Conservation (phyloP, 2,329 filamentous ascomycete genomes). For the Xylariaceae sp. region DNA sequence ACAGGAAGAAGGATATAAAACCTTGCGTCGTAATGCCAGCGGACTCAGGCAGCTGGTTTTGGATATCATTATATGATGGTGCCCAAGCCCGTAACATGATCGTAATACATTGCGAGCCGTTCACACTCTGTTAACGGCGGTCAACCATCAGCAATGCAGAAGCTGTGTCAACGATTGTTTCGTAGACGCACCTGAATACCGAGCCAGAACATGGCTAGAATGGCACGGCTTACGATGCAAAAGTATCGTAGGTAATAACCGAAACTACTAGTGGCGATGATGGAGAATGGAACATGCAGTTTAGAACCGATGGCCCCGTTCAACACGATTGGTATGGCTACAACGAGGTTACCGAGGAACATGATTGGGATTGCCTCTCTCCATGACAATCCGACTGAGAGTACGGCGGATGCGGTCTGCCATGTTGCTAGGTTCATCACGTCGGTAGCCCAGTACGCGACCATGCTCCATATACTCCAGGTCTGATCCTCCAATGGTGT, state of each 20-base stretch:
- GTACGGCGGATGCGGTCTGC: conserved; percentile 44
- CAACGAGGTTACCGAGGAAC: conserved; percentile 65
- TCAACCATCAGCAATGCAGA: neutral
- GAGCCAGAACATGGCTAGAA: conserved; percentile 62
- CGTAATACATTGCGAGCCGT: conserved; percentile 52
- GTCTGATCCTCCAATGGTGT: conserved; percentile 46
- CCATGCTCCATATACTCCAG: conserved; percentile 45
- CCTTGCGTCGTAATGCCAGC: conserved; percentile 62
- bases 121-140: conserved; percentile 13
- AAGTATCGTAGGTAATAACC: conserved; percentile 52
- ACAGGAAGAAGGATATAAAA: conserved; percentile 56
- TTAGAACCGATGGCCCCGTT: conserved; percentile 54
- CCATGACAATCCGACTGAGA: conserved; percentile 45
- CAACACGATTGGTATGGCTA: conserved; percentile 59
- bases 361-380: conserved; percentile 47
- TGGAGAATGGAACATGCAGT: conserved; percentile 55
- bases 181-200: conserved; percentile 54
- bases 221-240: conserved; percentile 47
- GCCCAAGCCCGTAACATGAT: conserved; percentile 55
- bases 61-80: conserved; percentile 59
- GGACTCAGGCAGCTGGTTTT: conserved; percentile 55
- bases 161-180: neutral
- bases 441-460: conserved; percentile 47
- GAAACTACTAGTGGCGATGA: conserved; percentile 51
- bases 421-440: conserved; percentile 44